Evolutionary conservation across 805 yeast species (phyloP).

Genomic region (Ogataea nonfermentans): DNA sequence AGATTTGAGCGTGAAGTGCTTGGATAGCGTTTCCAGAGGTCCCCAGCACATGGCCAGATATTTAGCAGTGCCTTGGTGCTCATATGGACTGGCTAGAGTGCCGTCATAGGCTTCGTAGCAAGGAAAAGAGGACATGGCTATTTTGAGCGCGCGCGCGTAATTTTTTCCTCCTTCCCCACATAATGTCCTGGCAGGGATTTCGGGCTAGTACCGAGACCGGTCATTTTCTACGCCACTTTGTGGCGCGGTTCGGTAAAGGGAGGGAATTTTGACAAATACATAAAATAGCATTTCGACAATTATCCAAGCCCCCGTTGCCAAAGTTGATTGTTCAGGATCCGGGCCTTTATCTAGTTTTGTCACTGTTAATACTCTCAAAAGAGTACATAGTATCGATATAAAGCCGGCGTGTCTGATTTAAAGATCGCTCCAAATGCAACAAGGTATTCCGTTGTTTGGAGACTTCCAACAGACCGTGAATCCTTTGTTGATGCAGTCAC

Average conservation of each 20-base stretch:
- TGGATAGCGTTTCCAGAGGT: not conserved
- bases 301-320: not conserved
- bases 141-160: slow-evolving; percentile 1
- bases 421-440: slow-evolving; percentile 6
- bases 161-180: slow-evolving; percentile 7
- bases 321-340: not conserved
- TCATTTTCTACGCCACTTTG: slow-evolving; percentile 9
- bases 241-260: slow-evolving; percentile 8
- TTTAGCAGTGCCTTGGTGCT: not conserved
- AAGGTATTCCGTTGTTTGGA: slow-evolving; percentile 10
- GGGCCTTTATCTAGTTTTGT: not conserved
- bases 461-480: slow-evolving; percentile 10
- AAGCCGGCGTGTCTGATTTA: too few species aligned
- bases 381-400: not conserved
- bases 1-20: slow-evolving; percentile 4
- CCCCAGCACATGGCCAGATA: not conserved
- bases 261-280: slow-evolving; percentile 11
- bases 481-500: slow-evolving; percentile 19
- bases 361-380: not conserved
- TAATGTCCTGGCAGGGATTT: slow-evolving; percentile 4
- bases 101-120: slow-evolving; percentile 6
- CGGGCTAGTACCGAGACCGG: slow-evolving; percentile 8
- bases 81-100: slow-evolving; percentile 7
- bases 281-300: slow-evolving; percentile 6
- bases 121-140: slow-evolving; percentile 7